Conservation (phyloP, 495 filamentous ascomycete species). For the Penicillium simplicissimum region DNA sequence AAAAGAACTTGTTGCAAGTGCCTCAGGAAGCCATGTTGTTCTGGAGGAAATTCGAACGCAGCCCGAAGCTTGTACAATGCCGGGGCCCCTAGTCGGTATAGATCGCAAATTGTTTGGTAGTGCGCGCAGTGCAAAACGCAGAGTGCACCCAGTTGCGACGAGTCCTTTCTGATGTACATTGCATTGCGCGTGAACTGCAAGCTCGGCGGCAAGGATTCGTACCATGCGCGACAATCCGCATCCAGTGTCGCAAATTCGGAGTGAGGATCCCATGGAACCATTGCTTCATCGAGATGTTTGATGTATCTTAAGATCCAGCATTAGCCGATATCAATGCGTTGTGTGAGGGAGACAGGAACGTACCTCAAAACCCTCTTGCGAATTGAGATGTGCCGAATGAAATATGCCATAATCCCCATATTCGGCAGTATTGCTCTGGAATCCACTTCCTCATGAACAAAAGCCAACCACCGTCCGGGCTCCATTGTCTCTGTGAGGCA, state of each 20-base stretch:
- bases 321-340: not conserved
- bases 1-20: slow-evolving; percentile 30
- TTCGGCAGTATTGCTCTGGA: slow-evolving; percentile 19
- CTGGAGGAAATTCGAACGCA: slow-evolving; percentile 34
- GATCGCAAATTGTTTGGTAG: slow-evolving; percentile 35
- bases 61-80: slow-evolving; percentile 35
- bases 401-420: slow-evolving; percentile 38
- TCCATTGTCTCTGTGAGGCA: slow-evolving; percentile 32
- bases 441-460: slow-evolving; percentile 22
- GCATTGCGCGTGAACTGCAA: slow-evolving; percentile 30
- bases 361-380: slow-evolving; percentile 31
- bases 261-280: slow-evolving; percentile 30
- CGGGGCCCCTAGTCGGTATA: slow-evolving; percentile 35
- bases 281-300: slow-evolving; percentile 34
- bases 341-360: not conserved
- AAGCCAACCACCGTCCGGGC: slow-evolving; percentile 26
- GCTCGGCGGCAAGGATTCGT: slow-evolving; percentile 31
- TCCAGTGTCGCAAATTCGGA: slow-evolving; percentile 33
- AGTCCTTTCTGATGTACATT: slow-evolving; percentile 37
- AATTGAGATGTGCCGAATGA: slow-evolving; percentile 34
- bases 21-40: slow-evolving; percentile 26
- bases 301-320: slow-evolving; percentile 23
- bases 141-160: slow-evolving; percentile 32
- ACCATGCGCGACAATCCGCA: slow-evolving; percentile 30
- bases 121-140: slow-evolving; percentile 34